phyloP scores from a whole-genome alignment of 768 basidiomycete genomes.

The Hysterangium stoloniferum region DNA sequence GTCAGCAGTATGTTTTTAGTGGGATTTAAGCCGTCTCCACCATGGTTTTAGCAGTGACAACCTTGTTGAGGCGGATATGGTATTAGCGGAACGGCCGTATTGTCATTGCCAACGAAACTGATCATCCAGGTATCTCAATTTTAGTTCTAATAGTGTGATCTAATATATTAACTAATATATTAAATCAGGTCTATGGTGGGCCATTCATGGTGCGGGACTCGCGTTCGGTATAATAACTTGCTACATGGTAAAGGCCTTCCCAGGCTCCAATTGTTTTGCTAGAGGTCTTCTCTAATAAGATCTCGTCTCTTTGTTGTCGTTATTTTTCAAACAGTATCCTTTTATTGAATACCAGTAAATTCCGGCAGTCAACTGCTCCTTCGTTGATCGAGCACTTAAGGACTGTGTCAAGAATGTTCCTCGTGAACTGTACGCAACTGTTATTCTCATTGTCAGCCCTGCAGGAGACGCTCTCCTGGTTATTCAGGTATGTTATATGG shows the following conservation, averaged over 20 bases:
- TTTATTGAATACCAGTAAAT: conserved; percentile 48
- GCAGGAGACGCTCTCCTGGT: conserved; percentile 79
- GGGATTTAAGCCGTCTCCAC: conserved; percentile 81
- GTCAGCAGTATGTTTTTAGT: conserved; percentile 77
- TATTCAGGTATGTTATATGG: conserved; percentile 87
- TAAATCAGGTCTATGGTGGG: conserved; percentile 77
- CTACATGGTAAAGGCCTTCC: conserved; percentile 85
- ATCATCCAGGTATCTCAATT: conserved; percentile 51
- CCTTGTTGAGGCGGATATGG: conserved; percentile 86
- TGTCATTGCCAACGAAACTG: conserved; percentile 63
- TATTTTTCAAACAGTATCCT: too few species aligned
- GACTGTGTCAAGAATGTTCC: conserved; percentile 90
- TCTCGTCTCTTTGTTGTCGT: conserved; percentile 2
- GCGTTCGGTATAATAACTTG: conserved; percentile 79
- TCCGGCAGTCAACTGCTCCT: conserved; percentile 78
- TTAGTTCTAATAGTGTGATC: neutral
- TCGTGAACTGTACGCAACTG: conserved; percentile 81
- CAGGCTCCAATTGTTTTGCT: conserved; percentile 85
- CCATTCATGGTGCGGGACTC: conserved; percentile 74
- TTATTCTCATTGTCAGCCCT: conserved; percentile 86
- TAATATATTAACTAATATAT: conserved; percentile 9
- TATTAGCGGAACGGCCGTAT: conserved; percentile 87
- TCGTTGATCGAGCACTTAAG: conserved; percentile 88
- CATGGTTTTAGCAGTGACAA: conserved; percentile 86
- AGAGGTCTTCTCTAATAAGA: conserved; percentile 89